A percentile compares a stretch with the other conserved stretches of the same genome.
phyloP scores from a whole-genome alignment of 2,329 filamentous ascomycete species.

The Teratosphaeria zuluensis region DNA sequence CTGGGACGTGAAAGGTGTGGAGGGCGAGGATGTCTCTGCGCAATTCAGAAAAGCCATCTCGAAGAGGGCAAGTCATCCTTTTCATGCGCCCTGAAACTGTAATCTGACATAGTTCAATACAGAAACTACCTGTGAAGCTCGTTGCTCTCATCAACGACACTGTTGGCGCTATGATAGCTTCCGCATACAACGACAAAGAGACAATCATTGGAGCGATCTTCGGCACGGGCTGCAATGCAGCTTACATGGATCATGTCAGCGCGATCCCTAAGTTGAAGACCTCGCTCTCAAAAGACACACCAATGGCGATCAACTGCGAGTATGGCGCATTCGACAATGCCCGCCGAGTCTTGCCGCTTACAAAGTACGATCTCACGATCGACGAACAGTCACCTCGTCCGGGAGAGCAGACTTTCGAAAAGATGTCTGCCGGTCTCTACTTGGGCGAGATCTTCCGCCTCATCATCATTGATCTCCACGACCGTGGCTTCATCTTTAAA shows the following conservation, averaged over 20 bases:
- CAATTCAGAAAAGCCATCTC: slow-evolving; percentile 73
- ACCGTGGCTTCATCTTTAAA: slow-evolving; percentile 66
- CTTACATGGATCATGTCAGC: slow-evolving; percentile 79
- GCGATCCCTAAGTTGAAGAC: slow-evolving; percentile 77
- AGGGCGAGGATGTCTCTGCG: slow-evolving; percentile 82
- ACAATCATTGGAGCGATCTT: slow-evolving; percentile 91
- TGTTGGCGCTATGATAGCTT: slow-evolving; percentile 82
- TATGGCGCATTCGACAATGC: slow-evolving; percentile 97
- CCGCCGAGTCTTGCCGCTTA: slow-evolving; percentile 76
- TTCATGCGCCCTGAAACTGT: too few species aligned
- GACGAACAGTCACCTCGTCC: slow-evolving; percentile 87
- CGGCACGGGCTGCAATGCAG: slow-evolving; percentile 86
- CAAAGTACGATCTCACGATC: slow-evolving; percentile 75
- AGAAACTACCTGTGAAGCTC: slow-evolving; percentile 76
- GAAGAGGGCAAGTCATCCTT: slow-evolving; percentile 48
- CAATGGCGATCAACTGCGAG: slow-evolving; percentile 97
- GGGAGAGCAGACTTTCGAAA: slow-evolving; percentile 91
- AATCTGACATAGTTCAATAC: too few species aligned
- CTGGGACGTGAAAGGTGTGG: slow-evolving; percentile 86
- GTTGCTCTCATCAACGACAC: slow-evolving; percentile 88
- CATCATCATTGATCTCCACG: slow-evolving; percentile 72
- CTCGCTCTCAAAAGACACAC: slow-evolving; percentile 64
- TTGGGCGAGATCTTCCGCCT: slow-evolving; percentile 91
- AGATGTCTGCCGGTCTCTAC: slow-evolving; percentile 94
- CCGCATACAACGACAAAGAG: slow-evolving; percentile 72